phyloP scores from a whole-genome alignment of 2,329 filamentous ascomycete genomes.

The Xylariaceae sp. region DNA sequence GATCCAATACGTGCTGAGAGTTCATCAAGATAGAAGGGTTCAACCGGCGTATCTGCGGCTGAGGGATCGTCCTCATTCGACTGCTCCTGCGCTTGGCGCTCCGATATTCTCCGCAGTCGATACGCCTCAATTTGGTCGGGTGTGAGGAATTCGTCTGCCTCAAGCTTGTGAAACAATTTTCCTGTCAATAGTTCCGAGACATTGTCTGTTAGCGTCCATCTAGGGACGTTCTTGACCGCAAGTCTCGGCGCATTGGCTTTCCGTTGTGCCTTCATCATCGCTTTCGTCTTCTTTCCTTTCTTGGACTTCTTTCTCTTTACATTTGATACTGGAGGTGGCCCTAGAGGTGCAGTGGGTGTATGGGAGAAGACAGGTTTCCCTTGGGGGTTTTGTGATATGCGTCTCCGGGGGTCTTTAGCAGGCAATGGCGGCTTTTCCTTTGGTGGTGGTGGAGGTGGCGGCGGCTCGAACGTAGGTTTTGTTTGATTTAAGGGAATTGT shows the following conservation, averaged over 20 bases:
- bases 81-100: conserved; percentile 28
- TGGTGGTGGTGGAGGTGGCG: conserved; percentile 18
- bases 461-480: conserved; percentile 8
- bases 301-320: conserved; percentile 35
- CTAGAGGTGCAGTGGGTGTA: conserved; percentile 2
- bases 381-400: neutral
- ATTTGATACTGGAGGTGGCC: conserved; percentile 2
- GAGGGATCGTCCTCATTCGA: conserved; percentile 33
- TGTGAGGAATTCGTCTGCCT: conserved; percentile 58
- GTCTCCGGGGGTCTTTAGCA: conserved; percentile 8
- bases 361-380: neutral
- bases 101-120: conserved; percentile 37
- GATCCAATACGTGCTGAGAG: conserved; percentile 41
- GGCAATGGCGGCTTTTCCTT: conserved; percentile 10
- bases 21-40: conserved; percentile 49
- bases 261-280: conserved; percentile 23
- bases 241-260: conserved; percentile 24
- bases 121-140: conserved; percentile 48
- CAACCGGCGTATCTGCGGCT: conserved; percentile 40
- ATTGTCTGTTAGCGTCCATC: conserved; percentile 54
- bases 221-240: conserved; percentile 32
- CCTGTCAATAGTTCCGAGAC: conserved; percentile 54
- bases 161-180: conserved; percentile 51
- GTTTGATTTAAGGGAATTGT: conserved; percentile 18
- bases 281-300: conserved; percentile 34